phyloP scores from a whole-genome alignment of 176 grass and related monocot species.

The Oryza glaberrima region DNA sequence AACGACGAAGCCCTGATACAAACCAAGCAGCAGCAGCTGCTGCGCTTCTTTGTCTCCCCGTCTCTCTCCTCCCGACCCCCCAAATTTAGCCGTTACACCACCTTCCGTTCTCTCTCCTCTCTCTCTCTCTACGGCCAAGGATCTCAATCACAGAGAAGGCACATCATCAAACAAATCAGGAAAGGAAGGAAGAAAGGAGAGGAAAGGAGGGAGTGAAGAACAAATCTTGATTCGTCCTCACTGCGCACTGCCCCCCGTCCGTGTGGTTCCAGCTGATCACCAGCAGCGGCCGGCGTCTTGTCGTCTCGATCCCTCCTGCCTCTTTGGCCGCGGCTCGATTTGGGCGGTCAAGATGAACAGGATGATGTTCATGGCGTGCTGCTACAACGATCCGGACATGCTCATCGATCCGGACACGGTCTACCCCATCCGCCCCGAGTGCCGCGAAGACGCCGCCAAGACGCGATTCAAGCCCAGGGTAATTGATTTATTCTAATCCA shows the following conservation, averaged over 20 bases:
- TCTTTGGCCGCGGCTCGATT: slow-evolving; percentile 18
- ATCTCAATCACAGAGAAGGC: neutral
- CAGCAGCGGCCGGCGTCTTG: neutral
- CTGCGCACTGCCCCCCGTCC: neutral
- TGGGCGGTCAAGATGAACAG: slow-evolving; percentile 14
- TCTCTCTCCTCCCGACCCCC: neutral
- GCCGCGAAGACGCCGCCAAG: slow-evolving; percentile 64
- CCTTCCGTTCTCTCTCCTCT: neutral
- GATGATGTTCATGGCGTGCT: slow-evolving; percentile 70
- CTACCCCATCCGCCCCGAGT: slow-evolving; percentile 75
- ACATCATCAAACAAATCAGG: neutral
- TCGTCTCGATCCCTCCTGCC: neutral
- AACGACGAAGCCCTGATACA: neutral
- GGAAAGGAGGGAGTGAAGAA: slow-evolving; percentile 5
- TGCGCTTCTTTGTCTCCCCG: neutral
- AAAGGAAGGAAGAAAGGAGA: slow-evolving; percentile 19
- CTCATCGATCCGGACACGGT: slow-evolving; percentile 76
- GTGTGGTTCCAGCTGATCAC: slow-evolving; percentile 1
- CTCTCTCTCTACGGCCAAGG: slow-evolving; percentile 2
- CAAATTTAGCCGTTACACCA: slow-evolving; percentile 70
- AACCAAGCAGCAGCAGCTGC: neutral
- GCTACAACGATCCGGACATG: slow-evolving; percentile 70
- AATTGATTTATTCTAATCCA: slow-evolving; percentile 11
- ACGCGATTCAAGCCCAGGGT: slow-evolving; percentile 84
- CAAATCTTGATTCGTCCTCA: slow-evolving; percentile 16